phyloP scores from a whole-genome alignment of 2,329 filamentous ascomycete genomes.

The Colletotrichum musicola region DNA sequence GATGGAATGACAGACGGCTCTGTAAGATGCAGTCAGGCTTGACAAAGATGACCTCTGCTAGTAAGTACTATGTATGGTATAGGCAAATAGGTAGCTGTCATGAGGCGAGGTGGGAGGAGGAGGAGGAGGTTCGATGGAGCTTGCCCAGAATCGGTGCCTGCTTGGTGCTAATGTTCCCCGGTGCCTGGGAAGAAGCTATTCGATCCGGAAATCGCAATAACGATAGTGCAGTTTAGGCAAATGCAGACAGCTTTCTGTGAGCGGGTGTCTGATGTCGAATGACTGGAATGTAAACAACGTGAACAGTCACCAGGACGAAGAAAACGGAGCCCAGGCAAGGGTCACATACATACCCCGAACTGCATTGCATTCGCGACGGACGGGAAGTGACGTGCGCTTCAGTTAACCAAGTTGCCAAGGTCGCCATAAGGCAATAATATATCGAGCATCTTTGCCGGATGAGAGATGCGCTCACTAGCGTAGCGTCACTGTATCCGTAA shows the following conservation, averaged over 20 bases:
- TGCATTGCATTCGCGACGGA: not conserved
- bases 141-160: constrained; percentile 4
- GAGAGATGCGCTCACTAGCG: not conserved
- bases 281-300: constrained; percentile 20
- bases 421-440: not conserved
- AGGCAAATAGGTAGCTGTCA: no score
- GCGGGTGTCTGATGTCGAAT: constrained; percentile 13
- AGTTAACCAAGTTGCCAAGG: not conserved
- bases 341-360: no score
- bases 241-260: constrained; percentile 13
- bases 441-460: not conserved
- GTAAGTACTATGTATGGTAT: no score
- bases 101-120: constrained; percentile 1
- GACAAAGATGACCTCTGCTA: no score
- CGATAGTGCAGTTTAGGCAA: constrained; percentile 1
- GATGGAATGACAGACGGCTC: not conserved
- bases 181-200: constrained; percentile 5
- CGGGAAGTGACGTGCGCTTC: not conserved
- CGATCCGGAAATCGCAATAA: constrained; percentile 1
- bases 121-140: constrained; percentile 13
- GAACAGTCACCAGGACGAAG: not conserved
- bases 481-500: constrained; percentile 33
- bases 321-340: no score
- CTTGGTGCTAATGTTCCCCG: constrained; percentile 9
- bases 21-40: no score